Evolutionary conservation across 306 rosid genomes (phyloP).

Genomic region (Notholithocarpus densiflorus): DNA sequence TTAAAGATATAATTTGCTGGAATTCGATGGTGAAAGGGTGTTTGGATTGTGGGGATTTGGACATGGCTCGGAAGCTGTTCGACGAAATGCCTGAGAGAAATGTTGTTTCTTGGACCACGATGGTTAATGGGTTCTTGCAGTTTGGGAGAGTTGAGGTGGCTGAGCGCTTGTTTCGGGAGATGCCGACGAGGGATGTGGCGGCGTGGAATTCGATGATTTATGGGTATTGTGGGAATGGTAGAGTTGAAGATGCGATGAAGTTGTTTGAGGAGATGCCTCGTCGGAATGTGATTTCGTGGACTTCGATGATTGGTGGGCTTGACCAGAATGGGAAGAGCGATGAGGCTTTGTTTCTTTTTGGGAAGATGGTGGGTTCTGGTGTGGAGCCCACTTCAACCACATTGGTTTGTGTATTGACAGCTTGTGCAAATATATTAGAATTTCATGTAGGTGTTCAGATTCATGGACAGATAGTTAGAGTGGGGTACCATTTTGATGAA

Average conservation of each 20-base stretch:
- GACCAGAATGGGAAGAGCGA: conserved; percentile 58
- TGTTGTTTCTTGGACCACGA: conserved; percentile 76
- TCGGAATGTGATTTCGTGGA: conserved; percentile 71
- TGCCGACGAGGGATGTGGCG: conserved; percentile 64
- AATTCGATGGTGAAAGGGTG: conserved; percentile 72
- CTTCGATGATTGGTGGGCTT: conserved; percentile 69
- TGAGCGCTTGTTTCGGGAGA: conserved; percentile 49
- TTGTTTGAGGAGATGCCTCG: conserved; percentile 58
- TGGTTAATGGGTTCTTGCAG: conserved; percentile 49
- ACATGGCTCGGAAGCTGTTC: conserved; percentile 51
- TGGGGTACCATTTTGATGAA: conserved; percentile 52
- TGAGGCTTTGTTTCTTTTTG: conserved; percentile 56
- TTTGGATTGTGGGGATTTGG: conserved; percentile 50
- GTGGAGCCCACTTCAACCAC: conserved; percentile 43
- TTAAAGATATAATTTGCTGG: conserved; percentile 64
- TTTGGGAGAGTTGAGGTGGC: conserved; percentile 59
- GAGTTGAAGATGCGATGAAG: conserved; percentile 53
- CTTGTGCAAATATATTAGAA: conserved; percentile 48
- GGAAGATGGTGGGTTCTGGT: conserved; percentile 47
- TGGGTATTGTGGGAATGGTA: conserved; percentile 65
- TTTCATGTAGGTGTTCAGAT: conserved; percentile 53
- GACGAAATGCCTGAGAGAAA: conserved; percentile 56
- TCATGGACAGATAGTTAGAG: conserved; percentile 52
- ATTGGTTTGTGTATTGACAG: conserved; percentile 62
- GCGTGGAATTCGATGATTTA: conserved; percentile 83